Evolutionary conservation across 2,329 filamentous ascomycete genomes (phyloP), one percentile per base, ranked within the genome.

Genomic region (Diaporthe caulivora): DNA sequence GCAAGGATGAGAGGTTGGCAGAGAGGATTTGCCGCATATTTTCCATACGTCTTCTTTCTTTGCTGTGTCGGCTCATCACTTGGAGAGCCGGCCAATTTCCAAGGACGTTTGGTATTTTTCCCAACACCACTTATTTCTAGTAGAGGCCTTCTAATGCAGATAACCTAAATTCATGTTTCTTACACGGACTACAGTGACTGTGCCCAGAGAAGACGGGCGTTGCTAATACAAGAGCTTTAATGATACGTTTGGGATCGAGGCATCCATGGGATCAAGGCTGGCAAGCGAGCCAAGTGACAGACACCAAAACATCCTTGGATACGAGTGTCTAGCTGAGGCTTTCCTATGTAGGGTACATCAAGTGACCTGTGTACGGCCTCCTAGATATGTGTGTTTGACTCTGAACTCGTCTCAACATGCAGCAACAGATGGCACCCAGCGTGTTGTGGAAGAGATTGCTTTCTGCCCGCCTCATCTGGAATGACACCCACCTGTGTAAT

Each of bases 91-190:
- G 58, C 68, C 71, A 55, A 71, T 75, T 70, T 73, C 60, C 62
- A 68, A 65, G 72, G 76, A 76, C 77, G 76, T 77, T 72, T 76
- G 71, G 79, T 82, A 78, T 80, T 81, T 83, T 84, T 84, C 82
- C 83, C 84, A 84, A 58, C 69, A 73, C 71, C 49, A 67, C 60
- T 73, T 81, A 78, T 79, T 86, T 87, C 83, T 87, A 86, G 81
- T 90, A 89, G 84, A 89, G 85, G 84, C 86, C 86, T 89, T 89
- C 85, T 90, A 90, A 90, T 90, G 87, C 87, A 89, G 85, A 89
- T 88, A 89, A 86, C 83, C 84, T 84, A 83, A 83, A 83, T 85
- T 84, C 79, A 81, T 78, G 73, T 78, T 78, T 78, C 74, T 76
- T 74, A 37, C 47, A 68, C 17, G 55, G 57, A 60, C 17, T n/a